These are phyloP conservation scores for Euryodendron excelsum DNA, from an alignment of 148 eudicot species.

Conservation along the genomic window DNA sequence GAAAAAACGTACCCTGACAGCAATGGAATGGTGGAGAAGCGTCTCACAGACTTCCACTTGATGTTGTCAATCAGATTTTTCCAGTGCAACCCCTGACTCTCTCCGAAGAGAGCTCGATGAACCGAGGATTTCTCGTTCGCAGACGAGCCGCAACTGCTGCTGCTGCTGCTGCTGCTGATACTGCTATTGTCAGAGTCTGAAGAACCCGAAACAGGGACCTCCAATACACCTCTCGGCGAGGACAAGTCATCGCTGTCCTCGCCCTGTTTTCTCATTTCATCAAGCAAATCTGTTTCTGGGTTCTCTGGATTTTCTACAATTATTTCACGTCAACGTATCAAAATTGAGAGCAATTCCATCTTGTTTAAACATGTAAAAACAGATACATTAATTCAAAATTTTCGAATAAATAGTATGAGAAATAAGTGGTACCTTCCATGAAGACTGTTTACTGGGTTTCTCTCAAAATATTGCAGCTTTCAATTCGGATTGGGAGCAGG, in stretches of 20 bases:
- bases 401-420: neutral
- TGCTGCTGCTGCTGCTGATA: slow-evolving; percentile 36
- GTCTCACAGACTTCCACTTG: slow-evolving; percentile 51
- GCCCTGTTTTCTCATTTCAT: slow-evolving; percentile 9
- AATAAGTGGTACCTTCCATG: slow-evolving; percentile 25
- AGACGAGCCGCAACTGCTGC: slow-evolving; percentile 12
- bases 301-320: slow-evolving; percentile 25
- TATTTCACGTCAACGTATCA: neutral
- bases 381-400: neutral
- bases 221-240: slow-evolving; percentile 83
- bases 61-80: slow-evolving; percentile 45
- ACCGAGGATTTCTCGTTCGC: slow-evolving; percentile 3
- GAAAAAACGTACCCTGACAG: slow-evolving; percentile 41
- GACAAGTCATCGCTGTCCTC: slow-evolving; percentile 23
- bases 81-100: slow-evolving; percentile 35
- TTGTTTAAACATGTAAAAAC: neutral
- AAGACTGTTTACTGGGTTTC: slow-evolving; percentile 11
- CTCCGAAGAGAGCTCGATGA: neutral
- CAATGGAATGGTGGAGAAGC: slow-evolving; percentile 48
- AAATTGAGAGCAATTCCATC: neutral
- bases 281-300: slow-evolving; percentile 20
- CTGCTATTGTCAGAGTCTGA: slow-evolving; percentile 41
- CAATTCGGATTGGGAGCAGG: neutral
- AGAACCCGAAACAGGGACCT: slow-evolving; percentile 41
- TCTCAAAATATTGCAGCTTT: neutral